Evolutionary conservation across 345 rosid genomes (phyloP).

Genomic region (Euphorbia pulcherrima): DNA sequence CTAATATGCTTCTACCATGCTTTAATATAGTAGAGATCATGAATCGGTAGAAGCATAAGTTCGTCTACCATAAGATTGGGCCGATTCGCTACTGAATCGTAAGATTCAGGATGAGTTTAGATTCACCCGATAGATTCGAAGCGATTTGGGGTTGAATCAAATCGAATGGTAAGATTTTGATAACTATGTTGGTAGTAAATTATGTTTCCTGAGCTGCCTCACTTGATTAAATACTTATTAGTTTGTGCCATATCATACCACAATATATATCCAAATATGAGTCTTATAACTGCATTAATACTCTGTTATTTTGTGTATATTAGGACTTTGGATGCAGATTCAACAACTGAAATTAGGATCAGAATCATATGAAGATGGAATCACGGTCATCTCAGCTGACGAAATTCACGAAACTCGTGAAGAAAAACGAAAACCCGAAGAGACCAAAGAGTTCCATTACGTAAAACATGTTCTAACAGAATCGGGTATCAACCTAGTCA

Average conservation of each 20-base stretch:
- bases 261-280: background rate
- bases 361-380: constrained; percentile 59
- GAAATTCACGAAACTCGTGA: constrained; percentile 50
- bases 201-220: background rate
- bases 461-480: constrained; percentile 41
- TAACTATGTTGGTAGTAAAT: background rate
- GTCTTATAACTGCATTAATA: background rate
- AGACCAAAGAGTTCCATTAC: constrained; percentile 52
- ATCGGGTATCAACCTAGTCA: constrained; percentile 46
- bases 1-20: too few relatives aligned
- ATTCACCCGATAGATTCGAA: too few relatives aligned
- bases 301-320: background rate
- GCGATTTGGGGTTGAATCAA: too few relatives aligned
- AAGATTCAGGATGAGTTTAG: too few relatives aligned
- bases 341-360: constrained; percentile 79
- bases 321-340: constrained; percentile 94
- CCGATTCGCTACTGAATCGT: too few relatives aligned
- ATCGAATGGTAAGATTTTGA: too few relatives aligned
- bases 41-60: too few relatives aligned
- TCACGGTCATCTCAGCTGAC: constrained; percentile 59
- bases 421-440: constrained; percentile 36
- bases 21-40: too few relatives aligned
- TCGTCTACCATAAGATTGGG: too few relatives aligned
- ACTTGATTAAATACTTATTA: background rate
- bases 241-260: background rate